Percentiles rank a stretch among this genome's conserved stretches.
These are phyloP conservation scores for Blastocystis sp. DNA, from an alignment of 352 stramenopile species.

Conservation along the genomic window DNA sequence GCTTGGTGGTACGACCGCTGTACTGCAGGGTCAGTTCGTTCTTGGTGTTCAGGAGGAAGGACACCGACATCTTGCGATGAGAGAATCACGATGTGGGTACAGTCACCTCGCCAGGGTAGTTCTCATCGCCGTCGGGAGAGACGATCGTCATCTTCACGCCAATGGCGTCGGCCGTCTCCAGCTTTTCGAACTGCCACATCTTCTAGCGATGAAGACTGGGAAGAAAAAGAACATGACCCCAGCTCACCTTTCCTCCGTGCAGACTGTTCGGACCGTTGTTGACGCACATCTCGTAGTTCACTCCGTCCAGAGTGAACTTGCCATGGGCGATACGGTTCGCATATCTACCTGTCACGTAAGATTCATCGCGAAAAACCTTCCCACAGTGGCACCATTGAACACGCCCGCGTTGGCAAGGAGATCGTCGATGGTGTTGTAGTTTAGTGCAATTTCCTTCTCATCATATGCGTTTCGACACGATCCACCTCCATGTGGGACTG, in stretches of 20 bases:
- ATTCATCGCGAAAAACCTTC: constrained; percentile 5
- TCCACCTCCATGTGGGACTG: constrained; percentile 5
- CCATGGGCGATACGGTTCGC: constrained; percentile 65
- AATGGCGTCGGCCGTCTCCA: constrained; percentile 12
- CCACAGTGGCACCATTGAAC: constrained; percentile 54
- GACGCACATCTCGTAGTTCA: constrained; percentile 36
- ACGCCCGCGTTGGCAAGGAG: constrained; percentile 29
- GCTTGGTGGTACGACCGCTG: constrained; percentile 48
- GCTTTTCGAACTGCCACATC: constrained; percentile 51
- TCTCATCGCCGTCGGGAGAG: constrained; percentile 66
- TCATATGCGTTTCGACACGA: background rate
- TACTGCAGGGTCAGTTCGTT: constrained; percentile 70
- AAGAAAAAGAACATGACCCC: constrained; percentile 20
- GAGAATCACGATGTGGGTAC: background rate
- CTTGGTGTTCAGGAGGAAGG: constrained; percentile 54
- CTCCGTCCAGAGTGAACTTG: constrained; percentile 44
- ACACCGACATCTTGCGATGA: constrained; percentile 54
- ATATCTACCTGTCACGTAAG: constrained; percentile 49
- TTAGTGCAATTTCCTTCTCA: constrained; percentile 56
- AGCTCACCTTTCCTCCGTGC: constrained; percentile 61
- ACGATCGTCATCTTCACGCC: constrained; percentile 38
- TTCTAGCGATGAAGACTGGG: constrained; percentile 1
- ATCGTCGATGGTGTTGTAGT: constrained; percentile 45
- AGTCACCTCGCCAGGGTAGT: constrained; percentile 69
- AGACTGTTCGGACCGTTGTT: constrained; percentile 69